Conservation (phyloP, 148 eudicot genomes). For the Spergularia marina region DNA sequence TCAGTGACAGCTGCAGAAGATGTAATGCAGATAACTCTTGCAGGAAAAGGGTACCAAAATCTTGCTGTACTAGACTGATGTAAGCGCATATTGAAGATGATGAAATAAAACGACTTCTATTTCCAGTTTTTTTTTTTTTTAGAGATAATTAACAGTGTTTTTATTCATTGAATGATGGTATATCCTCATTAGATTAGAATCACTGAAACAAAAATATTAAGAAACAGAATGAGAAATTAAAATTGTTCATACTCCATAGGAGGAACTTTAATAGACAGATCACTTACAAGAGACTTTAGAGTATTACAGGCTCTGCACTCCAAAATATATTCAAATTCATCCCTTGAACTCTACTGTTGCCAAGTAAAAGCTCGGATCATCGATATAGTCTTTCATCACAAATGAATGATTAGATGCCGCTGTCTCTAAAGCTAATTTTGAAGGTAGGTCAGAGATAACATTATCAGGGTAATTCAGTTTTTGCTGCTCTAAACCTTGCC, state of each 20-base stretch:
- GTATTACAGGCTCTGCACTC: constrained; percentile 7
- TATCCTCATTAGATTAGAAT: background rate
- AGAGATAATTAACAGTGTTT: background rate
- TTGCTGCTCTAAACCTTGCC: constrained; percentile 56
- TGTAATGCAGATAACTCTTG: constrained; percentile 23
- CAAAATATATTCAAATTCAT: background rate
- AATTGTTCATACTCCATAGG: background rate
- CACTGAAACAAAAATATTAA: background rate
- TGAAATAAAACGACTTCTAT: background rate
- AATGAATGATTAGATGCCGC: constrained; percentile 50
- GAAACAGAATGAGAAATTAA: background rate
- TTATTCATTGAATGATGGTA: background rate
- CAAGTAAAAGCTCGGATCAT: constrained; percentile 55
- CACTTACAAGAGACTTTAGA: background rate
- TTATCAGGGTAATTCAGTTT: constrained; percentile 51
- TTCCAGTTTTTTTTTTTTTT: background rate
- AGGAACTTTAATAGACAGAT: background rate
- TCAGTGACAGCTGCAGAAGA: constrained; percentile 22
- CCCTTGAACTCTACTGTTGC: constrained; percentile 51
- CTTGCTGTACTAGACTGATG: constrained; percentile 24
- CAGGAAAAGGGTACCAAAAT: constrained; percentile 22
- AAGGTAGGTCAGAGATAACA: constrained; percentile 64
- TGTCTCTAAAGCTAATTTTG: constrained; percentile 44
- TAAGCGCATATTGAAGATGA: background rate
- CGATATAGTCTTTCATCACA: constrained; percentile 44